phyloP scores from a whole-genome alignment of 116 monocot genomes.

The Posidonia oceanica region DNA sequence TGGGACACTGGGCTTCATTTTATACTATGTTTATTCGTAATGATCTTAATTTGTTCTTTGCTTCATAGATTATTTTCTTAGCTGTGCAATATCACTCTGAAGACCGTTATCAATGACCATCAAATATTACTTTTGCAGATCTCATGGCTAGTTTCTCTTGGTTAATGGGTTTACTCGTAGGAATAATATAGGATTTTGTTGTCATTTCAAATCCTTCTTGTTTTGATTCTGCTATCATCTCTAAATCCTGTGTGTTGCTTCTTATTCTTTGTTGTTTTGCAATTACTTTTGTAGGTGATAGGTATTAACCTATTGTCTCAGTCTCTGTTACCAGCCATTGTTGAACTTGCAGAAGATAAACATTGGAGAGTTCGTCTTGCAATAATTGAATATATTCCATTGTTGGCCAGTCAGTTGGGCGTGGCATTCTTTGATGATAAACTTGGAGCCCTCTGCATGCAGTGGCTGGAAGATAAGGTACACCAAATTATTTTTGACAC shows the following conservation, averaged over 20 bases:
- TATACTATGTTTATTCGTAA: neutral
- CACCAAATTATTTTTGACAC: neutral
- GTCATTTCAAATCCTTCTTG: neutral
- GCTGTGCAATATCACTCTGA: no score
- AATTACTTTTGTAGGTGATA: slow-evolving; percentile 39
- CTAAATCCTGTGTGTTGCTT: no score
- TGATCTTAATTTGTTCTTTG: no score
- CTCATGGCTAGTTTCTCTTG: no score
- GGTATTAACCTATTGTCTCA: slow-evolving; percentile 80
- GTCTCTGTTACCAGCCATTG: slow-evolving; percentile 73
- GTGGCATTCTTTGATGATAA: slow-evolving; percentile 85
- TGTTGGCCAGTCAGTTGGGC: slow-evolving; percentile 51
- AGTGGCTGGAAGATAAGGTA: slow-evolving; percentile 99
- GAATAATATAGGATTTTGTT: no score
- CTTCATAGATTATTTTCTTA: no score
- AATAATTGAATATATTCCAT: slow-evolving; percentile 80
- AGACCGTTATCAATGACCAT: no score
- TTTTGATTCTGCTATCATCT: neutral
- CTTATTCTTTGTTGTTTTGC: no score
- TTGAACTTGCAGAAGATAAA: slow-evolving; percentile 79
- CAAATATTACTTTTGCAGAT: no score
- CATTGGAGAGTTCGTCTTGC: slow-evolving; percentile 89
- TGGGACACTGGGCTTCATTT: neutral
- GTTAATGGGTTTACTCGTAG: no score
- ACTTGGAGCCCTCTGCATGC: slow-evolving; percentile 93